These are phyloP conservation scores for Coprinopsis sp. DNA, from an alignment of 768 basidiomycete genomes.

Conservation along the genomic window DNA sequence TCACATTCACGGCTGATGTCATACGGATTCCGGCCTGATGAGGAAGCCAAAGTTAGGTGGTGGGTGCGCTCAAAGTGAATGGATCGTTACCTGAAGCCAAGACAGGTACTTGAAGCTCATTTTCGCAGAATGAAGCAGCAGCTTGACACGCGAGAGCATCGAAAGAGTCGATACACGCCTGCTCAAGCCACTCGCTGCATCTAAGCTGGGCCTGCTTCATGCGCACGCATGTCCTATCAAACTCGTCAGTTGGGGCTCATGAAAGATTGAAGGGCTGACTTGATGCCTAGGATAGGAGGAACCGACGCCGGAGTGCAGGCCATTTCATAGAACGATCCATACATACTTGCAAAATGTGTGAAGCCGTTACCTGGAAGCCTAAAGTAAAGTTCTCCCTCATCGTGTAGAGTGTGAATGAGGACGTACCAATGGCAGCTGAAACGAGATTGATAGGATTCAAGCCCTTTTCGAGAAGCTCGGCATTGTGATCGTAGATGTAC, in stretches of 20 bases:
- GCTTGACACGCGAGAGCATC: conserved; percentile 67
- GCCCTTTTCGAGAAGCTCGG: conserved; percentile 45
- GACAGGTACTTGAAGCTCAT: conserved; percentile 42
- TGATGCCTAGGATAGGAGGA: conserved; percentile 41
- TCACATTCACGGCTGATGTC: conserved; percentile 63
- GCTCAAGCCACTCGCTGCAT: conserved; percentile 55
- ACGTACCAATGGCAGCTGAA: conserved; percentile 63
- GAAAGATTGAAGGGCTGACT: too few relatives aligned
- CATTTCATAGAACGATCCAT: conserved; percentile 41
- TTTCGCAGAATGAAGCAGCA: conserved; percentile 62
- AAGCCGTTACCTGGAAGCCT: conserved; percentile 56
- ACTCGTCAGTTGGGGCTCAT: too few relatives aligned
- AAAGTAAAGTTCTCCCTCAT: too few relatives aligned
- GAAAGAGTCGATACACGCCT: conserved; percentile 59
- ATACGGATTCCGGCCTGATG: conserved; percentile 52
- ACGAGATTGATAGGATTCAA: conserved; percentile 58
- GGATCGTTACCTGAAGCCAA: conserved; percentile 35
- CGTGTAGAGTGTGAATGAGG: too few relatives aligned
- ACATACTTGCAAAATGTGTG: conserved; percentile 50
- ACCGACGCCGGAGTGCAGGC: conserved; percentile 50
- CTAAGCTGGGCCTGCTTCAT: conserved; percentile 64
- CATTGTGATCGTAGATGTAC: conserved; percentile 72
- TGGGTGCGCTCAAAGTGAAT: not conserved
- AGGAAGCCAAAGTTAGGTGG: not conserved
- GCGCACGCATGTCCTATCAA: conserved; percentile 47